A percentile compares a stretch with the other conserved stretches of the same genome.
These are phyloP conservation scores for Deinandra increscens DNA, from an alignment of 129 eudicot species.

Conservation along the genomic window DNA sequence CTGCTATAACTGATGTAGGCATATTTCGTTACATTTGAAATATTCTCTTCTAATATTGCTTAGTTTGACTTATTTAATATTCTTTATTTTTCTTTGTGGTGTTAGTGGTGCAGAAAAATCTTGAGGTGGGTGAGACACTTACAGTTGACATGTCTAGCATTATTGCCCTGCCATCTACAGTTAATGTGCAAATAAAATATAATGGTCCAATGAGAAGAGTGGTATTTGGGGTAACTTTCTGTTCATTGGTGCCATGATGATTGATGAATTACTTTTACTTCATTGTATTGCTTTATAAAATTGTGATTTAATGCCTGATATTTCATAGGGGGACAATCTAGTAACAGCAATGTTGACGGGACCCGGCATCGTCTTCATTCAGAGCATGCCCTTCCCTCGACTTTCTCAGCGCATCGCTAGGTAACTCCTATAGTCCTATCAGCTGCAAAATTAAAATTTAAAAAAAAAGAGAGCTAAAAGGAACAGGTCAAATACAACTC, in stretches of 20 bases:
- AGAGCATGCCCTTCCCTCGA: constrained; percentile 91
- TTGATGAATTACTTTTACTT: constrained; percentile 7
- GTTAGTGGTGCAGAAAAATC: constrained; percentile 97
- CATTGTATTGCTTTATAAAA: constrained; percentile 10
- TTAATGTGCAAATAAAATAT: constrained; percentile 71
- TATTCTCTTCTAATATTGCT: neutral
- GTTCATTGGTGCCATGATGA: neutral
- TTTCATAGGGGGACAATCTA: constrained; percentile 70
- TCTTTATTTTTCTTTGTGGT: constrained; percentile 12
- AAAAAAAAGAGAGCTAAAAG: neutral
- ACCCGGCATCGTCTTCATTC: constrained; percentile 95
- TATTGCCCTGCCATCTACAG: constrained; percentile 68
- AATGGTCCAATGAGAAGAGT: constrained; percentile 90
- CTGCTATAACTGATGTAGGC: neutral
- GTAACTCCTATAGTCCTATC: constrained; percentile 30
- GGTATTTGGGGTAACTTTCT: constrained; percentile 85
- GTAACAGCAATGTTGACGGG: constrained; percentile 88
- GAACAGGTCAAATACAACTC: neutral
- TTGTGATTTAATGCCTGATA: constrained; percentile 2
- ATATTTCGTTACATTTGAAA: neutral
- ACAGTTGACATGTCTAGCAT: constrained; percentile 82
- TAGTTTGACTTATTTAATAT: constrained; percentile 8
- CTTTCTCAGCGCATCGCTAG: constrained; percentile 97
- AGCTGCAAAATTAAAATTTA: neutral
- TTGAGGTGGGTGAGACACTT: constrained; percentile 93